Percentiles rank a stretch among this genome's conserved stretches.
phyloP scores from a whole-genome alignment of 768 basidiomycete species.

The Roridomyces roridus region DNA sequence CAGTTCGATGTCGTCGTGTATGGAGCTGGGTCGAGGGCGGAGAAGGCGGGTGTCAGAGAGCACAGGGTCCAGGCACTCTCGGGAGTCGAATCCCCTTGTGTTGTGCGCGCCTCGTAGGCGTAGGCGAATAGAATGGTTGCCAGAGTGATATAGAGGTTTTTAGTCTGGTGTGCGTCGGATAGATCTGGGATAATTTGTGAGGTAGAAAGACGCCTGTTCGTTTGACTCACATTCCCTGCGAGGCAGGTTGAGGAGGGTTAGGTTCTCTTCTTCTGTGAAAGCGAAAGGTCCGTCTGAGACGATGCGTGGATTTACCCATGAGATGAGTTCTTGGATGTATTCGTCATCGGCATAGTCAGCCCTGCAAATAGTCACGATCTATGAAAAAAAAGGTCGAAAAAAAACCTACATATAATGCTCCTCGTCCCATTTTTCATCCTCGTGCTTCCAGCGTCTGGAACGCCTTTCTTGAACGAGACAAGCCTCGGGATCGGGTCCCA shows the following conservation, averaged over 20 bases:
- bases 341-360: slow-evolving; percentile 83
- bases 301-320: slow-evolving; percentile 67
- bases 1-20: slow-evolving; percentile 35
- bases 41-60: slow-evolving; percentile 74
- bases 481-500: slow-evolving; percentile 71
- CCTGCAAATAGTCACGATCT: slow-evolving; percentile 45
- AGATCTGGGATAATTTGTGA: slow-evolving; percentile 55
- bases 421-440: slow-evolving; percentile 82
- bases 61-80: slow-evolving; percentile 91
- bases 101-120: slow-evolving; percentile 81
- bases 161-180: slow-evolving; percentile 58
- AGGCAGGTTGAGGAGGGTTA: slow-evolving; percentile 63
- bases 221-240: slow-evolving; percentile 56
- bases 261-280: slow-evolving; percentile 78
- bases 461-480: slow-evolving; percentile 58
- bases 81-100: slow-evolving; percentile 78
- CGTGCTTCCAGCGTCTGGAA: slow-evolving; percentile 58
- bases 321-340: slow-evolving; percentile 72
- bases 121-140: slow-evolving; percentile 79
- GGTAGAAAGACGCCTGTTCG: background rate
- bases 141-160: slow-evolving; percentile 70
- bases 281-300: slow-evolving; percentile 41
- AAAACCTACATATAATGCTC: slow-evolving; percentile 79
- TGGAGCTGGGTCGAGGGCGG: slow-evolving; percentile 81
- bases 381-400: background rate